Conservation (phyloP, 2,329 filamentous ascomycete genomes). For the Penicillium sp. region DNA sequence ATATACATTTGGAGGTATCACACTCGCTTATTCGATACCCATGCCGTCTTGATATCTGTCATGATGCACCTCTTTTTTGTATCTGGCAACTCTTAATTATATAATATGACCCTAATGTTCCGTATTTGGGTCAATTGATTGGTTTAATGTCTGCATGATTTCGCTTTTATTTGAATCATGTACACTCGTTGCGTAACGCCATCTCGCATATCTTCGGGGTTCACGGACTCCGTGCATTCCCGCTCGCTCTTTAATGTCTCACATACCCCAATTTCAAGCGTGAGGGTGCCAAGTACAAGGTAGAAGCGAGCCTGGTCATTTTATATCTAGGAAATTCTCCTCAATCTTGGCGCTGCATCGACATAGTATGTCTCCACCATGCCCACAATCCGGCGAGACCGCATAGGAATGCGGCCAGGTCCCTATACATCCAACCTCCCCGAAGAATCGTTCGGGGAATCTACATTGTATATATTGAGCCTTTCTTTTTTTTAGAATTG, state of each 20-base stretch:
- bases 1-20: conserved; percentile 12
- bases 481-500: conserved; percentile 45
- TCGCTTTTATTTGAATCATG: neutral
- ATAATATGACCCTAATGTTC: neutral
- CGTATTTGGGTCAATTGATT: neutral
- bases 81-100: conserved; percentile 9
- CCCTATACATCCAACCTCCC: conserved; percentile 47
- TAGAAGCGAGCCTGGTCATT: conserved; percentile 54
- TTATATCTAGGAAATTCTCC: conserved; percentile 46
- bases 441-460: conserved; percentile 48
- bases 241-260: conserved; percentile 33
- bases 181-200: neutral
- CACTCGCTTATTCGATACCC: conserved; percentile 19
- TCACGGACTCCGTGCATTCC: neutral
- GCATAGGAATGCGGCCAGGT: conserved; percentile 44
- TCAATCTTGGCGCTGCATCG: conserved; percentile 46
- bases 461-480: conserved; percentile 48
- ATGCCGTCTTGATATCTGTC: conserved; percentile 6
- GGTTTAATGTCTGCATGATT: neutral
- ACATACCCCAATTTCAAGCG: conserved; percentile 50
- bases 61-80: neutral
- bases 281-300: conserved; percentile 49
- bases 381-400: conserved; percentile 52
- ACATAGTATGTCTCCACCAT: conserved; percentile 60
- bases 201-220: no score